phyloP scores from a whole-genome alignment of 2,329 filamentous ascomycete species.

The Cytospora piceicola region DNA sequence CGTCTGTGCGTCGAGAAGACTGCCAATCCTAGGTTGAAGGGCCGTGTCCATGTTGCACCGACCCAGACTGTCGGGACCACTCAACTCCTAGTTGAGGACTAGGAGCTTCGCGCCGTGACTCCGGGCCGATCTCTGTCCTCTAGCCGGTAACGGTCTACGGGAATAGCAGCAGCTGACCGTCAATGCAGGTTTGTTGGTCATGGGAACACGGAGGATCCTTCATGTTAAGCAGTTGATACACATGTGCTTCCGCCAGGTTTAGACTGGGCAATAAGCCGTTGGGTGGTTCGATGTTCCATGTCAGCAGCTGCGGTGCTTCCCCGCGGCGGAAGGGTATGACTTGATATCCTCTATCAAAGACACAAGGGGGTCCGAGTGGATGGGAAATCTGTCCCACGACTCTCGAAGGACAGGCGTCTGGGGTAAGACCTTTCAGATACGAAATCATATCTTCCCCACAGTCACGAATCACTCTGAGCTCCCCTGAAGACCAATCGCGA shows the following conservation, averaged over 20 bases:
- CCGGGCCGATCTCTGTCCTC: slow-evolving; percentile 2
- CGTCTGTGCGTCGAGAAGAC: background rate
- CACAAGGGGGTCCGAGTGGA: slow-evolving; percentile 25
- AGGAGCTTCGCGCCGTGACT: slow-evolving; percentile 22
- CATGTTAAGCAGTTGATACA: slow-evolving; percentile 7
- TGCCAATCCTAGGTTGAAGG: background rate
- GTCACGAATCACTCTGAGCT: background rate
- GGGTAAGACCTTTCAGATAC: slow-evolving; percentile 4
- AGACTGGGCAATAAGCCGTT: background rate
- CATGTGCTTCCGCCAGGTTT: background rate
- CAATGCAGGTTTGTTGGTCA: background rate
- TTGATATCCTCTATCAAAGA: background rate
- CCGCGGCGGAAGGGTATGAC: slow-evolving; percentile 14
- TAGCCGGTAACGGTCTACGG: background rate
- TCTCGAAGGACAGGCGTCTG: slow-evolving; percentile 5
- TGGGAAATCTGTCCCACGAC: slow-evolving; percentile 25
- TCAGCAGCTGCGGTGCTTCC: slow-evolving; percentile 14
- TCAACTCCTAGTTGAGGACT: background rate
- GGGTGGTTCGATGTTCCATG: slow-evolving; percentile 15
- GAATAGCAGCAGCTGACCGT: background rate
- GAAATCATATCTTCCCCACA: slow-evolving; percentile 16
- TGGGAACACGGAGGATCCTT: background rate
- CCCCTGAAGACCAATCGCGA: slow-evolving; percentile 10
- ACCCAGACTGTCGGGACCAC: background rate
- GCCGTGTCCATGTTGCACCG: slow-evolving; percentile 1